Conservation (phyloP, 2,329 filamentous ascomycete species). For the Cercospora citrullina region DNA sequence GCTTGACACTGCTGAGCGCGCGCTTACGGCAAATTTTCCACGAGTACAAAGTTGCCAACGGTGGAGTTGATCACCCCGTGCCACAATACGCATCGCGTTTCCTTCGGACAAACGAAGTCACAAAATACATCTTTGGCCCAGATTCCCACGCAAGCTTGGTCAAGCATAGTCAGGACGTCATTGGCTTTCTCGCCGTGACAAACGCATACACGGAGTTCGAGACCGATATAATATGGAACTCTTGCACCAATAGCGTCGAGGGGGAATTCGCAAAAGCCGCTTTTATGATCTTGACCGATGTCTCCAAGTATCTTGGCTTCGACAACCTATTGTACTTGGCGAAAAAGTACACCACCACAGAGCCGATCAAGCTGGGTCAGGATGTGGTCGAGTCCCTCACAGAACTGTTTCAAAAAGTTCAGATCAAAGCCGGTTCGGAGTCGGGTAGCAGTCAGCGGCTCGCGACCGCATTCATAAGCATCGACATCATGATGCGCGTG, state of each 20-base stretch:
- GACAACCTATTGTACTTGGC: conserved; percentile 64
- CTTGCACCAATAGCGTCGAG: conserved; percentile 78
- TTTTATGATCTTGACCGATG: conserved; percentile 62
- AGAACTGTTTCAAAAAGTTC: conserved; percentile 23
- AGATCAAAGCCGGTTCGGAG: conserved; percentile 8
- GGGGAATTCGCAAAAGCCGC: conserved; percentile 80
- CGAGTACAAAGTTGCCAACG: conserved; percentile 33
- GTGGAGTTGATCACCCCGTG: conserved; percentile 50
- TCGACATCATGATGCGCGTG: conserved; percentile 31
- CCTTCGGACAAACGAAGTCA: conserved; percentile 67
- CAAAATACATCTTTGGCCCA: conserved; percentile 84
- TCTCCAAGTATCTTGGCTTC: conserved; percentile 48
- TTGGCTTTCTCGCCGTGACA: conserved; percentile 83
- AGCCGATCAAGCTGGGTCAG: conserved; percentile 29
- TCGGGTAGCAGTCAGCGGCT: conserved; percentile 17
- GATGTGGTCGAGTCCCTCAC: conserved; percentile 30
- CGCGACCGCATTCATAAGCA: conserved; percentile 30
- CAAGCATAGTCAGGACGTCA: conserved; percentile 74
- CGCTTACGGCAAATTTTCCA: conserved; percentile 70
- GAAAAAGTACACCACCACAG: conserved; percentile 62
- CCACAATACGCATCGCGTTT: conserved; percentile 69
- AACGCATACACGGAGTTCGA: conserved; percentile 69
- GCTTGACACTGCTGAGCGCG: conserved; percentile 70
- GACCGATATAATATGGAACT: conserved; percentile 81
- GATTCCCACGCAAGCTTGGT: conserved; percentile 93